Conservation (phyloP, 768 basidiomycete species). For the Scleroderma bovista region DNA sequence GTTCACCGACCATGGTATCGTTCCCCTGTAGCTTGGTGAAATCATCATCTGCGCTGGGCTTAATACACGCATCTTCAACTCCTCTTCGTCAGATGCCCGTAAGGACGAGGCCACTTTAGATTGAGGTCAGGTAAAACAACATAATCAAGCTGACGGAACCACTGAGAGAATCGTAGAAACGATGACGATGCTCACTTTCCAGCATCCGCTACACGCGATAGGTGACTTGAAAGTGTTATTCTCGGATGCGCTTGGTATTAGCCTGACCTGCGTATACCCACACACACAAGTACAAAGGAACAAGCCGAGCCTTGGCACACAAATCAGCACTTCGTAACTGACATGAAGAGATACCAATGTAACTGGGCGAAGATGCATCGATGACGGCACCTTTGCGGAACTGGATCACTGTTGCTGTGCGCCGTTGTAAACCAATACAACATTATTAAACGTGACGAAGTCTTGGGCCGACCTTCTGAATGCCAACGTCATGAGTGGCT, state of each 20-base stretch:
- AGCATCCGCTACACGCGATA: conserved; percentile 42
- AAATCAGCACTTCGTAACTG: conserved; percentile 1
- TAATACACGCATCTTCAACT: conserved; percentile 76
- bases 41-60: conserved; percentile 83
- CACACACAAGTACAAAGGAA: conserved; percentile 62
- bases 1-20: conserved; percentile 84
- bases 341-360: conserved; percentile 49
- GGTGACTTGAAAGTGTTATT: conserved; percentile 60
- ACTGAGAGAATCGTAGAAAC: conserved; percentile 78
- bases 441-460: conserved; percentile 55
- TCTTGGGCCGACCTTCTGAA: conserved; percentile 77
- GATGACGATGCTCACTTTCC: conserved; percentile 81
- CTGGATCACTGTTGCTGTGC: conserved; percentile 24
- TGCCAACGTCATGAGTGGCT: conserved; percentile 77
- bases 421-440: conserved; percentile 8
- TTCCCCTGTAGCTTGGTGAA: conserved; percentile 75
- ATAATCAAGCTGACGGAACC: conserved; percentile 74
- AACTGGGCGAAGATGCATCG: conserved; percentile 61
- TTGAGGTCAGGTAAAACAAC: conserved; percentile 69
- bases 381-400: conserved; percentile 50
- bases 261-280: conserved; percentile 78
- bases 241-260: conserved; percentile 79
- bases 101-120: conserved; percentile 74
- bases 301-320: conserved; percentile 59
- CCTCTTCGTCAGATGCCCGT: conserved; percentile 72